Base-by-base conservation (phyloP, 2,329 filamentous ascomycete genomes). In the Talaromyces sp. region DNA sequence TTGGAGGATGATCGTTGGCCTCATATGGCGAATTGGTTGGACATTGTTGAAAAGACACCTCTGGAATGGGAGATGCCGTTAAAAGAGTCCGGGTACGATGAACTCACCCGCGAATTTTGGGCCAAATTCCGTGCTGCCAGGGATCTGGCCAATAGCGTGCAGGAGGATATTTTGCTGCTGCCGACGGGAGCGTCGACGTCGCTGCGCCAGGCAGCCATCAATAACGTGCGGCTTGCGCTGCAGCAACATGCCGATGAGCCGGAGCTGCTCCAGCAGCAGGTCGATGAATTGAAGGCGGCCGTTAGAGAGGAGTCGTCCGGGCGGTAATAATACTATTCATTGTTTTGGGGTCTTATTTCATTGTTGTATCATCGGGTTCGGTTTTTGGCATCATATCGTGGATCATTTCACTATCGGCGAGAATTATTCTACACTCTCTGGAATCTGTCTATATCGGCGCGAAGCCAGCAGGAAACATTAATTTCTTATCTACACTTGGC, bases 1-100 rank as follows among this genome's bases (percentile, higher is more conserved):
- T 59, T 72, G 1, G 67, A 67, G 16, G 68, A 73, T 7, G 62
- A 68, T n/a, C 68, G 73, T 33, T 70, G 68, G 69, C 52, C 65
- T 9, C 67, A 70, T 54, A 75, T 74, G 71, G 63, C 66, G 3
- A 69, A 68, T 33, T 75, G 71, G 71, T 19, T 74, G 61, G 68
- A 72, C 39, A 65, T 68, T 11, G 67, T 72, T 6, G 70, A 72
- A 47, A 65, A 45, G 16, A 67, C 63, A 8, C 69, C 65, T 2
- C 62, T 67, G 2, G 58, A 69, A 50, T 74, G 69, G 71, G 68
- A 71, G 43, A 24, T 72, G 7, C 68, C 68, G 14, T 58, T 73
- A 9, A 57, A 69, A 8, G 65, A 74, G 24, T 73, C 72, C 6
- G 66, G 62, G 11, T 72, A 72, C 58, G 33, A 63, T 13, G 62